phyloP scores from a whole-genome alignment of 805 yeast species.

The Candida insectorum region DNA sequence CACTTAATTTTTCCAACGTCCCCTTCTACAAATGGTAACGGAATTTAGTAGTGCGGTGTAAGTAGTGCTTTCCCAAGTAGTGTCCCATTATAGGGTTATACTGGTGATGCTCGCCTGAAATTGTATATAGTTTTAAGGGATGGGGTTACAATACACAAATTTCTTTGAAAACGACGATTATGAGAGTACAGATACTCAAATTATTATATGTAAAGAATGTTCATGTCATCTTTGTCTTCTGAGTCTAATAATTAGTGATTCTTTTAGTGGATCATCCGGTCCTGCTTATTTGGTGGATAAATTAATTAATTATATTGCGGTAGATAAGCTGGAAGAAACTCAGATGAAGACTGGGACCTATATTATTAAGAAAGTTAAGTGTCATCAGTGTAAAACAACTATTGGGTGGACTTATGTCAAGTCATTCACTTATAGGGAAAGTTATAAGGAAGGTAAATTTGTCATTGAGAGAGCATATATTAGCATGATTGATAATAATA shows the following conservation, averaged over 20 bases:
- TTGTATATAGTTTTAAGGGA: too few species aligned
- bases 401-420: slow-evolving; percentile 44
- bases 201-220: slow-evolving; percentile 39
- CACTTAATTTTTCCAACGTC: slow-evolving; percentile 39
- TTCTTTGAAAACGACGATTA: slow-evolving; percentile 36
- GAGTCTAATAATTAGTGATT: slow-evolving; percentile 32
- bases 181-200: slow-evolving; percentile 33
- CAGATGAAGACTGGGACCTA: slow-evolving; percentile 40
- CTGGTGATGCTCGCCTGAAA: too few species aligned
- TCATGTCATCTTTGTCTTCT: slow-evolving; percentile 39
- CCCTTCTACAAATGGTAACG: slow-evolving; percentile 41
- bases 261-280: slow-evolving; percentile 38
- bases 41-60: too few species aligned
- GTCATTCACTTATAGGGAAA: slow-evolving; percentile 30
- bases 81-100: too few species aligned
- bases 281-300: slow-evolving; percentile 40
- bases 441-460: slow-evolving; percentile 43
- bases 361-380: slow-evolving; percentile 31
- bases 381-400: slow-evolving; percentile 34
- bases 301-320: slow-evolving; percentile 32
- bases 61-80: too few species aligned
- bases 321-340: slow-evolving; percentile 25
- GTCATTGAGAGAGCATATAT: slow-evolving; percentile 39
- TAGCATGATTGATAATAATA: slow-evolving; percentile 31
- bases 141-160: slow-evolving; percentile 40